Evolutionary conservation across 2,329 filamentous ascomycete genomes (phyloP), one percentile per base, ranked within the genome.

Genomic region (Fusarium kyushuense): DNA sequence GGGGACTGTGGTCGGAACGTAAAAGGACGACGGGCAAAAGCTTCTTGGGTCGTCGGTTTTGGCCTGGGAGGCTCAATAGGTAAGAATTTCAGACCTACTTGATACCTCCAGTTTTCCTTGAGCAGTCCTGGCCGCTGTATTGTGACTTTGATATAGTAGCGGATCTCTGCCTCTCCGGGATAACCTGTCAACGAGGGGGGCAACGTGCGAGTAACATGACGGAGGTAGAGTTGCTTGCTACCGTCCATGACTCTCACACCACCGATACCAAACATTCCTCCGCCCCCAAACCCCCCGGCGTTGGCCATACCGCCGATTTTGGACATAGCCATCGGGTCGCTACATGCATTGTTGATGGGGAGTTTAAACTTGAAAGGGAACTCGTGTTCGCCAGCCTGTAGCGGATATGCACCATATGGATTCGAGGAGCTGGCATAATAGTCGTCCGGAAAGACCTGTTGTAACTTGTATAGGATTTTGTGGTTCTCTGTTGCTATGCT

Each of bases 81-180:
- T 36, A 97, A 85, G 76, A 99, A 96, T 60, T 92, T 95, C 80
- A 97, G 91, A 35, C 89, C 88, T 35, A 85, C 75, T 65, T 87
- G 82, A 67, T 84, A 84, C 21, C 94, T 85, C 78, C 93, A 92
- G 74, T 97, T 97, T 80, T 97, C 94, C 76, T 95, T 95, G 79
- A 96, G 93, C 61, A 97, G 85, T 16, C 92, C 90, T 0, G 94
- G 93, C n/a, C 94, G 86, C 74, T 94, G 92, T 8, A 98, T 89
- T 0, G 96, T 98, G n/a, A 92, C 93, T 78, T 99, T 99, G 76
- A 98, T 86, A 76, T 92, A 99, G 80, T 99, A 99, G 71, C 90
- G 87, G 63, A 98, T 94, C 79, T 97, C 94, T 23, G 94, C 95
- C 78, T 94, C 89, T 32, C 90, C 91, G 0, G 93, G 92, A 70